Evolutionary conservation across 2,329 filamentous ascomycete species (phyloP).

Genomic region (Pyricularia sp.): DNA sequence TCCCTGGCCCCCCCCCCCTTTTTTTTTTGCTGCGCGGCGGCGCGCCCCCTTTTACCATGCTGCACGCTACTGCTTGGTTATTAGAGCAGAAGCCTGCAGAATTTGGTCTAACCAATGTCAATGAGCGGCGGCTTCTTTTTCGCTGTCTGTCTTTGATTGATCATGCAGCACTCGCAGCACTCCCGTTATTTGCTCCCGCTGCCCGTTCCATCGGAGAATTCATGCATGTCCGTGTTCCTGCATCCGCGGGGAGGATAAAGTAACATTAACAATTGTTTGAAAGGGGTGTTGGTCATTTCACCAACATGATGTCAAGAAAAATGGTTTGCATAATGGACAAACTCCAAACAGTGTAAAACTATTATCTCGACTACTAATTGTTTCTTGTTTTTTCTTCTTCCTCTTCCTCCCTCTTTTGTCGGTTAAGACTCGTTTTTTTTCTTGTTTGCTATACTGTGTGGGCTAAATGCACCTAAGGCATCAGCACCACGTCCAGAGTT

Average conservation of each 20-base stretch:
- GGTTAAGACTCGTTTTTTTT: neutral
- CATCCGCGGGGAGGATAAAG: neutral
- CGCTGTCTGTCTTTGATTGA: neutral
- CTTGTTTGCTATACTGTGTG: neutral
- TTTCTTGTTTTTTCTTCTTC: too few relatives aligned
- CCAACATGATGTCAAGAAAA: too few relatives aligned
- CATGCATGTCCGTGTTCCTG: neutral
- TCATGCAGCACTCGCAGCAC: neutral
- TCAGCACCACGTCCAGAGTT: neutral
- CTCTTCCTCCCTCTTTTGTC: neutral
- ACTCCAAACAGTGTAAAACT: too few relatives aligned
- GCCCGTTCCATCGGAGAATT: neutral
- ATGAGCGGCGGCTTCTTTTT: neutral
- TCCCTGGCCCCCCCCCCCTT: too few relatives aligned
- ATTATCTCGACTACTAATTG: too few relatives aligned
- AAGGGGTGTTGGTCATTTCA: too few relatives aligned
- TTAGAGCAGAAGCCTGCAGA: neutral
- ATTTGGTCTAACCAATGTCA: neutral
- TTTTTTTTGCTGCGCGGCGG: too few relatives aligned
- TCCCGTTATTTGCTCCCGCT: neutral
- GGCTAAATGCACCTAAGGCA: neutral
- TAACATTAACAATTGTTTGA: too few relatives aligned
- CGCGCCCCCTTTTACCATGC: neutral
- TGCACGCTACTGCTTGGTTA: neutral
- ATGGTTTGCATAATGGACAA: too few relatives aligned